These are phyloP conservation scores for Aspergillus hiratsukae DNA, from an alignment of 2,329 filamentous ascomycete species.

Conservation along the genomic window DNA sequence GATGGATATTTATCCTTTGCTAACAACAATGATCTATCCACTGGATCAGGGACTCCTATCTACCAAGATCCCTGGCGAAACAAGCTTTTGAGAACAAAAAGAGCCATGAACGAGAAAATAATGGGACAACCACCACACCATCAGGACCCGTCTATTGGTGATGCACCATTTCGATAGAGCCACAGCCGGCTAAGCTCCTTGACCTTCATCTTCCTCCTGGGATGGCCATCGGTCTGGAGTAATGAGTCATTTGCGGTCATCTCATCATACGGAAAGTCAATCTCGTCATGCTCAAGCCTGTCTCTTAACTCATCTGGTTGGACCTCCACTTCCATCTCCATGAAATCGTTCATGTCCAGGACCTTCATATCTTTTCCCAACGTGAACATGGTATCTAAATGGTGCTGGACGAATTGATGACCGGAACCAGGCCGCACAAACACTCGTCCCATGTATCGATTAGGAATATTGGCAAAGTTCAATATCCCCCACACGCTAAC, in stretches of 20 bases:
- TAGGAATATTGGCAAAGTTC: constrained; percentile 54
- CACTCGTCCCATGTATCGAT: constrained; percentile 47
- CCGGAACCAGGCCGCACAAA: constrained; percentile 42
- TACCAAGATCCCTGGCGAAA: neutral
- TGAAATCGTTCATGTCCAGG: constrained; percentile 31
- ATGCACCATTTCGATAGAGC: constrained; percentile 36
- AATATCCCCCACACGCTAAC: constrained; percentile 71
- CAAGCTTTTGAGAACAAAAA: neutral
- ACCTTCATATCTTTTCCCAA: constrained; percentile 23
- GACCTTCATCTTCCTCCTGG: constrained; percentile 18
- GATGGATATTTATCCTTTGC: neutral
- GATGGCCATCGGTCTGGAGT: neutral
- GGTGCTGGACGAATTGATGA: constrained; percentile 44
- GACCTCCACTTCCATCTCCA: constrained; percentile 27
- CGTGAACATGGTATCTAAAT: constrained; percentile 42
- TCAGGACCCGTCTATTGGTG: constrained; percentile 13
- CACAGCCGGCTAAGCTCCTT: constrained; percentile 38
- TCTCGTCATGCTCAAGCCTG: neutral
- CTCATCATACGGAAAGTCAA: constrained; percentile 1
- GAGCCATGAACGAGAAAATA: neutral
- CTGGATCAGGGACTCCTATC: too few relatives aligned
- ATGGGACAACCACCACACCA: neutral
- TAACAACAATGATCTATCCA: neutral
- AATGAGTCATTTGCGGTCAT: constrained; percentile 1
- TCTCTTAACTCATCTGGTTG: neutral